Evolutionary conservation across 2,329 filamentous ascomycete species (phyloP), one percentile per base, ranked within the genome.

Genomic region (Diplodia mutila): DNA sequence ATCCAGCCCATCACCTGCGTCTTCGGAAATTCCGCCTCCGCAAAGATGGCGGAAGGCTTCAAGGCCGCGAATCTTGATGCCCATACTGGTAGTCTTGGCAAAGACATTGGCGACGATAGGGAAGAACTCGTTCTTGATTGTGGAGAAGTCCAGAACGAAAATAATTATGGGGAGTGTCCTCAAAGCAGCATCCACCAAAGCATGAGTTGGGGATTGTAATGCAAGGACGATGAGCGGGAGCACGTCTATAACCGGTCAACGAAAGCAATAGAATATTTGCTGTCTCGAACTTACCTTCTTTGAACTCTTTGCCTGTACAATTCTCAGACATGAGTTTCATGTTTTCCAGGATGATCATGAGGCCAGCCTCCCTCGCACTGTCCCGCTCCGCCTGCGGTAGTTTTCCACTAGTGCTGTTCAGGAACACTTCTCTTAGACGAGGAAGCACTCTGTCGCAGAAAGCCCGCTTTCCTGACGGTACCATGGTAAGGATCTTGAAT

Each of bases 51-150:
- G 89, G 74, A 99, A 94, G 7, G 95, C 93, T 77, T 97, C 93
- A 34, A 98, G 82, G 4, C 94, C 94, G 34, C 93, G 88, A 39
- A 98, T 91, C 79, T 99, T 99, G 81, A 99, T 98, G 6, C 91
- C 92, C 67, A 99, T 86, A 76, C 93, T 97, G 76, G 88, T 97
- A 0, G 95, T 99, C 76, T 91, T 94, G 72, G 91, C 93, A 76
- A 99, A 99, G 0, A 97, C 95, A 9, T 86, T 83, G 1, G 94
- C 92, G 70, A 99, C 91, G 1, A 97, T 89, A 0, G 95, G 95
- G 77, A 99, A 99, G 0, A 99, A 85, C 70, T 98, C 94, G 73
- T 97, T 95, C 79, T 98, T 99, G 74, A 97, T 94, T 0, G 94
- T 98, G 72, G 91, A 96, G 72, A 97, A 98, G 79, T 99, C 95